Percentiles rank a stretch among this genome's conserved stretches.
Evolutionary conservation across 768 basidiomycete species (phyloP).

Genomic region (Leccinum longicurvipes): DNA sequence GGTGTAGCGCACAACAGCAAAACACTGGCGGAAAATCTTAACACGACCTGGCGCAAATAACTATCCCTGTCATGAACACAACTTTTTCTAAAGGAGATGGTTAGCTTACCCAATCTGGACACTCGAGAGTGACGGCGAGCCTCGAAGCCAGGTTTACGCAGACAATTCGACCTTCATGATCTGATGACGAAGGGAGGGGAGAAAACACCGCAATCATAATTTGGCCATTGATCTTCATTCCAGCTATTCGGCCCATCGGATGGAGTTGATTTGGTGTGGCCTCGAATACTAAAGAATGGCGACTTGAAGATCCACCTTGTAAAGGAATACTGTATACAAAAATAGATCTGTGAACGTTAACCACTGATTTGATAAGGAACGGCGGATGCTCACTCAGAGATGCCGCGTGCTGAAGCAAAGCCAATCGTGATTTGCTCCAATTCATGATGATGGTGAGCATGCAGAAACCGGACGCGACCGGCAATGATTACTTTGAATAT

Average conservation of each 20-base stretch:
- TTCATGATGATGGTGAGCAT: slow-evolving; percentile 27
- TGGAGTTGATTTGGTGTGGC: slow-evolving; percentile 12
- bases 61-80: slow-evolving; percentile 7
- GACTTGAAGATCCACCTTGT: background rate
- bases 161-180: slow-evolving; percentile 10
- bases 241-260: slow-evolving; percentile 15
- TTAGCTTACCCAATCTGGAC: slow-evolving; percentile 17
- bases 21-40: slow-evolving; percentile 11
- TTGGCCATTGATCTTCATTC: slow-evolving; percentile 23
- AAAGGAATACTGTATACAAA: slow-evolving; percentile 22
- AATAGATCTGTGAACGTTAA: slow-evolving; percentile 18
- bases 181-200: background rate
- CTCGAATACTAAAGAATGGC: slow-evolving; percentile 16
- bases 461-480: slow-evolving; percentile 34
- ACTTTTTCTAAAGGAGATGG: background rate
- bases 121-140: slow-evolving; percentile 11
- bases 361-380: background rate
- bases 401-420: slow-evolving; percentile 13
- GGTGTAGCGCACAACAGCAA: slow-evolving; percentile 2
- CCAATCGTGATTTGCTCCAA: slow-evolving; percentile 20
- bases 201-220: slow-evolving; percentile 18
- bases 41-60: slow-evolving; percentile 10
- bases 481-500: slow-evolving; percentile 29
- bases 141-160: slow-evolving; percentile 19
- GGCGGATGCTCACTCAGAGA: slow-evolving; percentile 16